Base-by-base conservation (phyloP, 2,329 filamentous ascomycete species). In the Claviceps quebecensis region DNA sequence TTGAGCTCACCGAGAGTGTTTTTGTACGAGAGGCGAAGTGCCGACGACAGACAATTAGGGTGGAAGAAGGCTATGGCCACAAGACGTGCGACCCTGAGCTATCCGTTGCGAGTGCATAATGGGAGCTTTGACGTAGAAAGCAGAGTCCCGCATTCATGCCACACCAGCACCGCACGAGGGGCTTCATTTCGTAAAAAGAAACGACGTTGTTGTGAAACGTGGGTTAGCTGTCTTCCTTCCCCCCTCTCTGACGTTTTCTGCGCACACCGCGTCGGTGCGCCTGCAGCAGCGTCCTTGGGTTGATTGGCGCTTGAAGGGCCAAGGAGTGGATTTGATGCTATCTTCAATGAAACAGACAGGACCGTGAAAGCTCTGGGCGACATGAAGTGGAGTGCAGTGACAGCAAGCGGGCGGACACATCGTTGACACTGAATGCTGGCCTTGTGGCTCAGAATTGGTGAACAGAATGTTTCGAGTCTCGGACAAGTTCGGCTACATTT, bases 311-410 rank as follows among this genome's bases (percentile, higher is more conserved):
- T 47, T 50, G 45, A 41, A 47, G 43, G 47, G 46, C 49, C 54
- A 52, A 49, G 45, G 45, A 55, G 55, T 55, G 55, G 55, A 50
- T 53, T 55, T 45, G 53, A 51, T 50, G 49, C 48, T 41, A 52
- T 54, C 51, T 49, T 43, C 44, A 46, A 49, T 45, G 38, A 41
- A 49, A 47, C 11, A 36, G 45, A 43, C 26, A 49, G 40, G 40
- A 41, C 40, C 11, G 40, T 44, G 17, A 23, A 17, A 50, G 38
- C 36, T 38, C 29, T 37, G 41, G 50, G 46, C 19, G 40, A 41
- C 48, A 40, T 46, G 17, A 46, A 46, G 46, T 53, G 52, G 52
- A 53, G 52, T 49, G 49, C 44, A 48, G 17, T 19, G n/a, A 1
- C 39, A 41, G 39, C 39, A 13, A 41, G 40, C 5, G 40, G 5